These are phyloP conservation scores for Pochonia chlamydosporia DNA, from an alignment of 2,329 filamentous ascomycete species.

Conservation along the genomic window DNA sequence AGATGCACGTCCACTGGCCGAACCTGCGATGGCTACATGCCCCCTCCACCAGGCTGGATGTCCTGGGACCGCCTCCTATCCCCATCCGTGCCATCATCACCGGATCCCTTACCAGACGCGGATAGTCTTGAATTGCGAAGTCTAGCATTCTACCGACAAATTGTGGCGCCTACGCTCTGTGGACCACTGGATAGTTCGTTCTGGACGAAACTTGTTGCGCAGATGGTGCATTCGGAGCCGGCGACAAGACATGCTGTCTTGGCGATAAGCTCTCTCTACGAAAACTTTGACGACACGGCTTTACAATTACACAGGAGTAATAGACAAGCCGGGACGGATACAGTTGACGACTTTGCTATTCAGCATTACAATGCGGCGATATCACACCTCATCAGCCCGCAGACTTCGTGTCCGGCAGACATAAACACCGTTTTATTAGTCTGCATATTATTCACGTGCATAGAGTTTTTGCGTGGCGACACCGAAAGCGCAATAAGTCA, in stretches of 20 bases:
- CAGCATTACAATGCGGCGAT: conserved; percentile 37
- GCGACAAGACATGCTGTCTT: conserved; percentile 32
- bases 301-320: neutral
- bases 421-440: conserved; percentile 31
- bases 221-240: conserved; percentile 30
- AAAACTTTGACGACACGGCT: conserved; percentile 17
- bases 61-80: conserved; percentile 31
- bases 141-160: conserved; percentile 31
- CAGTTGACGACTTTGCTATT: conserved; percentile 24
- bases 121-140: conserved; percentile 21
- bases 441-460: conserved; percentile 37
- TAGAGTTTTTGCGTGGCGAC: conserved; percentile 35
- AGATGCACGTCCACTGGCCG: conserved; percentile 47
- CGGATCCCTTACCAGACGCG: conserved; percentile 15
- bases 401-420: conserved; percentile 4
- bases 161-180: conserved; percentile 28
- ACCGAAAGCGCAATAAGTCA: conserved; percentile 28
- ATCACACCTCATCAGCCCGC: conserved; percentile 20
- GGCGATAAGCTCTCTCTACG: conserved; percentile 34
- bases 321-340: neutral
- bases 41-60: conserved; percentile 21
- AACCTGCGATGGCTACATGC: conserved; percentile 49
- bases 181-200: conserved; percentile 32
- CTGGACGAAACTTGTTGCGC: conserved; percentile 34
- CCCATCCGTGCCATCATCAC: conserved; percentile 11